Conservation (phyloP, 352 stramenopile genomes). For the Phytophthora europaea region DNA sequence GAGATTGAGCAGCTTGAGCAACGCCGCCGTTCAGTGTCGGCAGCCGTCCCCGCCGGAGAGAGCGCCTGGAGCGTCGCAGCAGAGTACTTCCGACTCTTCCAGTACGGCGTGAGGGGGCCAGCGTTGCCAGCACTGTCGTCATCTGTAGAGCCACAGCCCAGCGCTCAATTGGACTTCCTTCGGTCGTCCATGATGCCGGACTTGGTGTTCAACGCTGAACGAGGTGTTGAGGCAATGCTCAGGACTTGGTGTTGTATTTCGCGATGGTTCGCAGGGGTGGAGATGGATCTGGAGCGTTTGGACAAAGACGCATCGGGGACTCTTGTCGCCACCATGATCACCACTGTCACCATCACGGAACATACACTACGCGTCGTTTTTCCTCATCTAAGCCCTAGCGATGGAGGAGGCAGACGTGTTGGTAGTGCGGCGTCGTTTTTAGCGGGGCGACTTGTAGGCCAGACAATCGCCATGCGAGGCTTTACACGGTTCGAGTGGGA, state of each 20-base stretch:
- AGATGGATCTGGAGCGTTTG: conserved; percentile 19
- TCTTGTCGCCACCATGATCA: conserved; percentile 3
- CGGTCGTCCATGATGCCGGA: conserved; percentile 5
- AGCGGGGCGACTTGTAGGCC: conserved; percentile 13
- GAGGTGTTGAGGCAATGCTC: conserved; percentile 12
- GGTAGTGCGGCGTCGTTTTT: background rate
- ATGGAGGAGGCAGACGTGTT: background rate
- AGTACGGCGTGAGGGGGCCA: background rate
- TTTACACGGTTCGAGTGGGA: conserved; percentile 24
- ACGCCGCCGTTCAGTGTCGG: background rate
- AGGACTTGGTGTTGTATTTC: conserved; percentile 25
- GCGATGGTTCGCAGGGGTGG: conserved; percentile 16
- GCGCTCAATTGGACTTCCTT: conserved; percentile 15
- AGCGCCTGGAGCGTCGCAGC: background rate
- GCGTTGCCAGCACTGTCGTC: background rate
- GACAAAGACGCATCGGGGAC: background rate
- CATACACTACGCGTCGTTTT: conserved; percentile 11
- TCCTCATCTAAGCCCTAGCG: background rate
- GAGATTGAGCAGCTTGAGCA: conserved; percentile 6
- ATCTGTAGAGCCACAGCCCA: background rate
- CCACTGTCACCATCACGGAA: conserved; percentile 18
- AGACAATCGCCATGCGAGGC: conserved; percentile 22
- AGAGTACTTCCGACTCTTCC: conserved; percentile 4
- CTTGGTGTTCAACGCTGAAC: conserved; percentile 19
- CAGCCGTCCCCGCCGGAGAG: background rate